Evolutionary conservation across 2,329 filamentous ascomycete genomes (phyloP).

Genomic region (Fusarium sp.): DNA sequence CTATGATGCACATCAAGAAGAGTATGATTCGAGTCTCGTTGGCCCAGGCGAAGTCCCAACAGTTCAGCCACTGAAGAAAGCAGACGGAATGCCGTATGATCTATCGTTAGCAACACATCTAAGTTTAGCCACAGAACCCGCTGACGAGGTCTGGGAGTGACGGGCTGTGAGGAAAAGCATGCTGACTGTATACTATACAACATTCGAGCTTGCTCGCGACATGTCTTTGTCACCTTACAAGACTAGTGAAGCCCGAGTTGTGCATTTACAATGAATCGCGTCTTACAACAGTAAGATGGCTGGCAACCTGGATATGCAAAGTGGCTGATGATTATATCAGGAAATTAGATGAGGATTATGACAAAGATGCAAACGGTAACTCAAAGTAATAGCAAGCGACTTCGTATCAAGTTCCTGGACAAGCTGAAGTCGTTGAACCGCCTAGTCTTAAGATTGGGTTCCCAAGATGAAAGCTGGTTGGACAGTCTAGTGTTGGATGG

Average conservation of each 20-base stretch:
- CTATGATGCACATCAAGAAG: neutral
- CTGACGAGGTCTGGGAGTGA: neutral
- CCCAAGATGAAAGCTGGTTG: slow-evolving; percentile 21
- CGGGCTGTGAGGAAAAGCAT: neutral
- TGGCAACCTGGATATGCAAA: neutral
- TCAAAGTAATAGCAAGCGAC: slow-evolving; percentile 1
- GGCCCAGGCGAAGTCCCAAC: neutral
- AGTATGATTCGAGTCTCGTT: neutral
- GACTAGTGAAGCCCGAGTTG: slow-evolving; percentile 17
- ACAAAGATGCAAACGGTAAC: slow-evolving; percentile 17
- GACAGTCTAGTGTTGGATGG: slow-evolving; percentile 10
- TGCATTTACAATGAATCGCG: slow-evolving; percentile 11
- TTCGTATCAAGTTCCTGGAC: neutral
- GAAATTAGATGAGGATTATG: neutral
- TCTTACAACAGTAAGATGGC: slow-evolving; percentile 16
- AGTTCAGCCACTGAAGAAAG: neutral
- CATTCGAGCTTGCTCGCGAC: neutral
- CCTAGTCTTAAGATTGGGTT: slow-evolving; percentile 28
- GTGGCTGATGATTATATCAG: slow-evolving; percentile 2
- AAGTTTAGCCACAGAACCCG: neutral
- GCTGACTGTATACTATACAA: slow-evolving; percentile 19
- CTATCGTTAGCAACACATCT: neutral
- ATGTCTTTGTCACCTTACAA: neutral
- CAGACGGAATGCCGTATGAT: neutral
- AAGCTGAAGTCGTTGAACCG: slow-evolving; percentile 10